Evolutionary conservation across 1,284 basidiomycete genomes (phyloP), one percentile per base, ranked within the genome.

Genomic region (Ganoderma boninense): DNA sequence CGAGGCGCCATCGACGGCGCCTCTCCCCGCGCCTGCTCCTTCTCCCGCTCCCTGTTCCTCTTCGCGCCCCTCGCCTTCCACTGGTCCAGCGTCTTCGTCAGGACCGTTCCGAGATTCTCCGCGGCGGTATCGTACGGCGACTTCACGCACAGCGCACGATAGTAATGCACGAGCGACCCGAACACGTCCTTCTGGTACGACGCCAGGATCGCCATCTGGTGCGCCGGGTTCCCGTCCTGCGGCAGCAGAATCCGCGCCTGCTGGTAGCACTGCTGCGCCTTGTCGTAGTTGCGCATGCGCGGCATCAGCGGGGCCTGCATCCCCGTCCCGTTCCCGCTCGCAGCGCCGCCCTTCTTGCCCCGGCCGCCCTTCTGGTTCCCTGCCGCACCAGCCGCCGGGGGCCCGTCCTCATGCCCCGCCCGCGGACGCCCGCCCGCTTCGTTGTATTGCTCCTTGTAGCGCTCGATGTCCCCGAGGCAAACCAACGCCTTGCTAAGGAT

Each of bases 181-280:
- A 98, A 96, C n/a, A 87, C 86, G 80, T 98, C 96, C 72, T 87
- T 87, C 75, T 92, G 86, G 80, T 97, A 97, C 29, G 92, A 91
- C 1, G 96, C 90, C 38, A 99, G 87, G 62, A 99, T 97, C 0
- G 97, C 97, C 38, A 99, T 90, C 82, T 99, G 97, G 79, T 99
- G 97, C 54, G 93, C 97, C 1, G 97, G 91, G 77, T 97, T 97
- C 13, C 95, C 95, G 67, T 90, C 87, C 68, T 92, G 87, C 0
- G 97, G 96, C n/a, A 93, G 84, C 8, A 98, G 85, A 42, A 91
- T 78, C 60, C 93, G 87, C 4, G 97, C 97, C 74, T 95, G 92
- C 72, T 95, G 90, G 80, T 98, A 98, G 78, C 92, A 95, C 62
- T 87, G 88, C 64, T 90, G 89, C 0, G 97, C 94, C 74, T 89